Evolutionary conservation across 805 yeast species (phyloP).

Genomic region (Saturnispora mendoncae): DNA sequence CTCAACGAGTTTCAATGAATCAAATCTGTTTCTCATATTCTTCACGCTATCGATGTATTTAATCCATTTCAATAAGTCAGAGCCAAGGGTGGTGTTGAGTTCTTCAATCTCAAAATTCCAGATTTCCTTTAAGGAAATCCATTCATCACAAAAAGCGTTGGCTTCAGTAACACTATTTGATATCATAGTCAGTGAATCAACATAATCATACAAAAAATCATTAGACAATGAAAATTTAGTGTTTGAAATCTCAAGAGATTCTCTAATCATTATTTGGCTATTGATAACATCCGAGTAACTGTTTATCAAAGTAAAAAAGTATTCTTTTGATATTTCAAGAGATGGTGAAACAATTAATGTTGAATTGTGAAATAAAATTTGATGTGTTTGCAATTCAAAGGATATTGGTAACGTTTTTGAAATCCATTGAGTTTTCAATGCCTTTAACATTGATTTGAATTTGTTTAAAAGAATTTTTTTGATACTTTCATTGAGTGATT

Average conservation of each 20-base stretch:
- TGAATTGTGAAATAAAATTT: conserved; percentile 31
- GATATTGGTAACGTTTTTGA: conserved; percentile 19
- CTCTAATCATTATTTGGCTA: conserved; percentile 21
- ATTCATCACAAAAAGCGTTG: conserved; percentile 19
- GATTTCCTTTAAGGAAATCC: conserved; percentile 49
- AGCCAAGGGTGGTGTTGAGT: conserved; percentile 29
- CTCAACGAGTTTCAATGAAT: conserved; percentile 35
- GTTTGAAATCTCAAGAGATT: background rate
- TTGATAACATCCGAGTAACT: conserved; percentile 17
- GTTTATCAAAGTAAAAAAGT: conserved; percentile 24
- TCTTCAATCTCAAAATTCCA: conserved; percentile 47
- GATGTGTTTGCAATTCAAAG: conserved; percentile 21
- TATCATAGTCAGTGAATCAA: background rate
- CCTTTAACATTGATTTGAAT: conserved; percentile 15
- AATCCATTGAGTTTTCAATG: conserved; percentile 8
- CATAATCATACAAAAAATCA: background rate
- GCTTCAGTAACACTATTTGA: background rate
- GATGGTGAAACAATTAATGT: conserved; percentile 34
- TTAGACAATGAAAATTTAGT: background rate
- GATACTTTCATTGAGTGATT: conserved; percentile 28
- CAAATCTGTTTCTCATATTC: conserved; percentile 38
- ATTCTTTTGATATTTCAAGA: conserved; percentile 30
- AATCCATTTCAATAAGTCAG: conserved; percentile 40
- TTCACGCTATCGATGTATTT: conserved; percentile 36
- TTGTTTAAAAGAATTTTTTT: conserved; percentile 24